Percentiles rank a stretch among this genome's conserved stretches.
Conservation (phyloP, 352 stramenopile species). For the Globisporangium canariense region DNA sequence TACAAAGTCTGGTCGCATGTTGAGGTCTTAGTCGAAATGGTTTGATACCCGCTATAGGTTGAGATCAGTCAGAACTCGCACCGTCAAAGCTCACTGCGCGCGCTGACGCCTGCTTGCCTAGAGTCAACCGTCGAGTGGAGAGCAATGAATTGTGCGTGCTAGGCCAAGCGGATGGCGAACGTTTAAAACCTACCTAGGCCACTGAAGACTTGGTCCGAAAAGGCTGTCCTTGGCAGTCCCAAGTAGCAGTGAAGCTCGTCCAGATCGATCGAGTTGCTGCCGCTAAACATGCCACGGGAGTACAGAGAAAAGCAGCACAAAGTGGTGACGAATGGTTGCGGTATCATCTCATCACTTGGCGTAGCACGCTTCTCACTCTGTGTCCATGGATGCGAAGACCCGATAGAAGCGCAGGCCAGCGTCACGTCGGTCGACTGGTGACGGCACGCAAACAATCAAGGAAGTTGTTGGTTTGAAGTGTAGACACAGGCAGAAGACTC, state of each 20-base stretch:
- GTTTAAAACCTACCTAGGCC: constrained; percentile 27
- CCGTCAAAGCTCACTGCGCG: constrained; percentile 45
- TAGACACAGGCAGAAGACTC: neutral
- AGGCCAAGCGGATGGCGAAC: neutral
- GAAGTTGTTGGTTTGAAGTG: neutral
- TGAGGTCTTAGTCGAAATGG: neutral
- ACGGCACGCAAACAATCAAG: neutral
- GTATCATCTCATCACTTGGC: neutral
- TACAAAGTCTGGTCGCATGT: constrained; percentile 35
- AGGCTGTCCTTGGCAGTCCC: constrained; percentile 28
- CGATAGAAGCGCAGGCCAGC: constrained; percentile 40
- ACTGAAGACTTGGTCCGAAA: constrained; percentile 58
- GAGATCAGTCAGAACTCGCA: neutral
- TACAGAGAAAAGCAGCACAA: neutral
- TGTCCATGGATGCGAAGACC: constrained; percentile 48
- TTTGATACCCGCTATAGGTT: neutral
- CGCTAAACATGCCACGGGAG: constrained; percentile 3
- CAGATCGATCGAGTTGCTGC: constrained; percentile 56
- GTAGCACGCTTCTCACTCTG: constrained; percentile 23
- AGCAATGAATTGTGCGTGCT: neutral
- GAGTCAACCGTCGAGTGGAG: neutral
- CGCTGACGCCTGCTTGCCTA: constrained; percentile 37
- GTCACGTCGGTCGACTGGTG: constrained; percentile 35
- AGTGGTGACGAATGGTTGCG: neutral
- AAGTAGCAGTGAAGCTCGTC: constrained; percentile 49